phyloP scores from a whole-genome alignment of 108 stramenopile genomes.

The Cyclotella kingstonii region DNA sequence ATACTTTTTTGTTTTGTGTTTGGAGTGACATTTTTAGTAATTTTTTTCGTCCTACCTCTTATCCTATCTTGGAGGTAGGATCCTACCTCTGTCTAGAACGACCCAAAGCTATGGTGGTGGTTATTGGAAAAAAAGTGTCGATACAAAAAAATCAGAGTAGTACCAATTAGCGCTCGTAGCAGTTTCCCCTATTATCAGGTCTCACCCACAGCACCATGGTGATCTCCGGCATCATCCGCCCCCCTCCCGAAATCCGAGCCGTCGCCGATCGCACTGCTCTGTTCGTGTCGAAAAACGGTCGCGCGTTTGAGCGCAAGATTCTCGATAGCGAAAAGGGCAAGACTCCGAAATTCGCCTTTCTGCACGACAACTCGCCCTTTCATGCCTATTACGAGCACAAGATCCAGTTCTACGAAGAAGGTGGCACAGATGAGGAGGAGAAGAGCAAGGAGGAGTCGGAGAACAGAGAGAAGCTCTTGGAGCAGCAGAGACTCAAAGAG shows the following conservation, averaged over 20 bases:
- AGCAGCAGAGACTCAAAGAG: conserved; percentile 18
- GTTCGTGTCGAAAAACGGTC: conserved; percentile 96
- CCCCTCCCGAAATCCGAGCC: conserved; percentile 96
- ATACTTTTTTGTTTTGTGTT: no score
- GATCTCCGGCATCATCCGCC: conserved; percentile 85
- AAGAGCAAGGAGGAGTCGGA: conserved; percentile 50
- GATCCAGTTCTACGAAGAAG: conserved; percentile 70
- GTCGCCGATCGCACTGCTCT: conserved; percentile 95
- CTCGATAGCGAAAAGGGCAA: conserved; percentile 76
- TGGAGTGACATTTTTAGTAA: no score
- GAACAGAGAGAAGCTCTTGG: conserved; percentile 20
- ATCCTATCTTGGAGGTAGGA: no score
- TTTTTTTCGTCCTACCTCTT: no score
- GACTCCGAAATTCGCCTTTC: conserved; percentile 97
- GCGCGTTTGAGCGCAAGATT: conserved; percentile 89
- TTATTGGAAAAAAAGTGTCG: no score
- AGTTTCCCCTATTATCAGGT: neutral
- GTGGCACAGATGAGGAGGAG: conserved; percentile 72
- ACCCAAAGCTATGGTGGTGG: no score
- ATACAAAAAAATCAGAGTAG: no score
- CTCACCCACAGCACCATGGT: conserved; percentile 49
- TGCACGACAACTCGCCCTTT: conserved; percentile 88
- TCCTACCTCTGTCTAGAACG: no score
- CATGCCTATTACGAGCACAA: conserved; percentile 97
- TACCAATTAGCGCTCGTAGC: neutral